Percentiles rank a stretch among this genome's conserved stretches.
Conservation (phyloP, 1,284 basidiomycete genomes). For the Pseudozyma hubeiensis region DNA sequence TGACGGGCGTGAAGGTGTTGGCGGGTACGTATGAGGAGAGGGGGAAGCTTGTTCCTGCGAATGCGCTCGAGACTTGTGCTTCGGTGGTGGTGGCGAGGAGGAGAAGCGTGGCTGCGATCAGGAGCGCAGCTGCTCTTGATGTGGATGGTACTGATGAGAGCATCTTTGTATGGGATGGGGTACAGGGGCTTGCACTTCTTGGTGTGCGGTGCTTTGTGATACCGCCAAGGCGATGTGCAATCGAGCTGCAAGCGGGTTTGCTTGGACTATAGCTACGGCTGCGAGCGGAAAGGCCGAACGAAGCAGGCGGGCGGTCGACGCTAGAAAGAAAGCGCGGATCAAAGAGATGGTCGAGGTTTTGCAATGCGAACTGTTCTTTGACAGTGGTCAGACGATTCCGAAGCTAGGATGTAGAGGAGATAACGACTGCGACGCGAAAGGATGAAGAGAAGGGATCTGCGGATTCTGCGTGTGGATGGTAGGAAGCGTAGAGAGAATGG, state of each 20-base stretch:
- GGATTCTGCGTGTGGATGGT: not conserved
- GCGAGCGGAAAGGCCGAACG: too few species aligned
- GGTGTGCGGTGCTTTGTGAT: too few species aligned
- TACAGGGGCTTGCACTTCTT: too few species aligned
- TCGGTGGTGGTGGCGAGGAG: constrained; percentile 11
- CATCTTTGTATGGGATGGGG: constrained; percentile 5
- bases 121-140: constrained; percentile 16
- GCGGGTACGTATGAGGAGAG: constrained; percentile 33
- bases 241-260: too few species aligned
- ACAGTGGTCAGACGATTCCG: too few species aligned
- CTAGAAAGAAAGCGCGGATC: too few species aligned
- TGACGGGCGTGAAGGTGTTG: constrained; percentile 50
- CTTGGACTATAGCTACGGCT: too few species aligned
- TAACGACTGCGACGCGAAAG: too few species aligned
- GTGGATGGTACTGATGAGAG: constrained; percentile 6
- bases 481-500: not conserved
- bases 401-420: not conserved
- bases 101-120: constrained; percentile 17
- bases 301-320: too few species aligned
- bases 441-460: not conserved
- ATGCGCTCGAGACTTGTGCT: constrained; percentile 31
- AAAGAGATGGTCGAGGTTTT: too few species aligned
- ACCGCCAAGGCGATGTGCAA: too few species aligned
- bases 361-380: too few species aligned
- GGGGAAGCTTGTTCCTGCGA: constrained; percentile 45